These are phyloP conservation scores for Aschersonia sp. DNA, from an alignment of 2,329 filamentous ascomycete species.

Conservation along the genomic window DNA sequence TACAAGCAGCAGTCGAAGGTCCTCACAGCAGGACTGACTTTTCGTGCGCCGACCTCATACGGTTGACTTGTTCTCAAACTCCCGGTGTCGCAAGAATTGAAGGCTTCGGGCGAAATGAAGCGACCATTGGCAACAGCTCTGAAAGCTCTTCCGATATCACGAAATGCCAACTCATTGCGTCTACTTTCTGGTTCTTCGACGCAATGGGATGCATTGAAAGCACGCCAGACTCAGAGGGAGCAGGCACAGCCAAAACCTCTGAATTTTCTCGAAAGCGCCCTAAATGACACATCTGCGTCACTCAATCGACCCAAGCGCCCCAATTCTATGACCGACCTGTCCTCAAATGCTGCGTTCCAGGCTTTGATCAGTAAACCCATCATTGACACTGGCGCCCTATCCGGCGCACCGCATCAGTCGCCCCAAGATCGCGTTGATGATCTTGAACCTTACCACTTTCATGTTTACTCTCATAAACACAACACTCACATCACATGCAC, in stretches of 20 bases:
- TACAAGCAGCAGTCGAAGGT: too few species aligned
- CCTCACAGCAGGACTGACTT: too few species aligned
- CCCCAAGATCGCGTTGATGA: constrained; percentile 18
- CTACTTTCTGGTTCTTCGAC: constrained; percentile 24
- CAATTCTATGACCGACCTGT: constrained; percentile 18
- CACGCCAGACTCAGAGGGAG: constrained; percentile 9
- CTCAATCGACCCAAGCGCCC: constrained; percentile 7
- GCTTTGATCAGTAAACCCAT: constrained; percentile 17
- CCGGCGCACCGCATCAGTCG: constrained; percentile 8
- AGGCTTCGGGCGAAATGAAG: too few species aligned
- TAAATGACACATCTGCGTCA: constrained; percentile 12
- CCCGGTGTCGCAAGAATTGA: too few species aligned
- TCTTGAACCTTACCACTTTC: constrained; percentile 64
- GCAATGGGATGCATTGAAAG: constrained; percentile 12
- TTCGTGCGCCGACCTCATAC: too few species aligned
- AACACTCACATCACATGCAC: constrained; percentile 91
- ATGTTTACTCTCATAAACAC: constrained; percentile 78
- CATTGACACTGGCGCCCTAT: constrained; percentile 18
- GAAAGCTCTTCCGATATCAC: too few species aligned
- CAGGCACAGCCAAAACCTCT: constrained; percentile 13
- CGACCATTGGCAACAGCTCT: too few species aligned
- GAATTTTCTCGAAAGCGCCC: constrained; percentile 18
- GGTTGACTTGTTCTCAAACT: too few species aligned
- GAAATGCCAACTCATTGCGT: constrained; percentile 8
- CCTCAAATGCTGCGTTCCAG: constrained; percentile 24